phyloP scores from a whole-genome alignment of 2,329 filamentous ascomycete species.

The Hypoxylon sp. region DNA sequence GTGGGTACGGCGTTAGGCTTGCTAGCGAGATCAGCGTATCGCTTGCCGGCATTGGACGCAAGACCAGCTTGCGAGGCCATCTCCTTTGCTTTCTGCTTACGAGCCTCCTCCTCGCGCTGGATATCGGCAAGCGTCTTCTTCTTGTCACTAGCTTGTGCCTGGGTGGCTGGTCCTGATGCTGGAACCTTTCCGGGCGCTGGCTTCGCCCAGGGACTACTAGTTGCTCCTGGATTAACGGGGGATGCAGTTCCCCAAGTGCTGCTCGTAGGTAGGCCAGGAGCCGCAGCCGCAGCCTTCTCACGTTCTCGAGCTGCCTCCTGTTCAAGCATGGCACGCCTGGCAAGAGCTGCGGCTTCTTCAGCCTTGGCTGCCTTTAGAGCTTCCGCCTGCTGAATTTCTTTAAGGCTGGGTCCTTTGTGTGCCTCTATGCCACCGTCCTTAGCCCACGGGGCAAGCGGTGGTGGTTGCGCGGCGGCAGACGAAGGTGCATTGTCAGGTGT shows the following conservation, averaged over 20 bases:
- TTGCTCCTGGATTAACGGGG: conserved; percentile 71
- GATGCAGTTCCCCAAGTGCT: conserved; percentile 91
- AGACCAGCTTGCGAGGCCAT: conserved; percentile 64
- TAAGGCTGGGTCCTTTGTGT: conserved; percentile 90
- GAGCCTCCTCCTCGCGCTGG: conserved; percentile 92
- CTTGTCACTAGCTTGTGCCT: conserved; percentile 58
- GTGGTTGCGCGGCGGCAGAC: conserved; percentile 63
- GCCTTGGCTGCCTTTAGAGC: conserved; percentile 92
- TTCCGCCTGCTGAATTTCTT: conserved; percentile 96
- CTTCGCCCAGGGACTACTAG: conserved; percentile 77
- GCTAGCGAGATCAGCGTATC: conserved; percentile 93
- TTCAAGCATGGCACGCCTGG: conserved; percentile 83
- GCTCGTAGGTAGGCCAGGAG: conserved; percentile 85
- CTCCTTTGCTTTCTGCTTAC: conserved; percentile 81
- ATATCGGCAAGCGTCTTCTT: conserved; percentile 98
- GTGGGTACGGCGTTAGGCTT: conserved; percentile 68
- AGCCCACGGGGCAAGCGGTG: conserved; percentile 94
- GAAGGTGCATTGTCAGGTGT: conserved; percentile 74
- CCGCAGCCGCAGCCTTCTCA: conserved; percentile 73
- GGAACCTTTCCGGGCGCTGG: conserved; percentile 65
- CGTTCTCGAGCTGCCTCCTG: conserved; percentile 78
- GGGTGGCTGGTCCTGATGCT: conserved; percentile 52
- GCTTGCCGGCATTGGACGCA: conserved; percentile 76
- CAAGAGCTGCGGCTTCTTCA: conserved; percentile 83
- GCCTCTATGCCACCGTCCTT: conserved; percentile 80